These are phyloP conservation scores for Cotoneaster glaucophyllus DNA, from an alignment of 306 rosid genomes.

Conservation along the genomic window DNA sequence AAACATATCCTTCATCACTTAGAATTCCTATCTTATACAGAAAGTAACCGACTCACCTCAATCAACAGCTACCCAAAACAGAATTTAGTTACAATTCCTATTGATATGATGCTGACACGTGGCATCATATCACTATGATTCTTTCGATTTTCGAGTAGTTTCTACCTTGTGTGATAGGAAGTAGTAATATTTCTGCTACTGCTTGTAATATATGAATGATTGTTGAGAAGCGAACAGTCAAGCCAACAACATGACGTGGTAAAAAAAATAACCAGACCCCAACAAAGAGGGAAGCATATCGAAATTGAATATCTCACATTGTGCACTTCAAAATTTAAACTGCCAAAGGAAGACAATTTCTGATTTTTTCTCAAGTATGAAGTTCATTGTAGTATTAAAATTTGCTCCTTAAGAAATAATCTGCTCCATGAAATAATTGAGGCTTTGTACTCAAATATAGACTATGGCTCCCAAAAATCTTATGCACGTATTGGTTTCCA, in stretches of 20 bases:
- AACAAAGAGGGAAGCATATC: too few species aligned
- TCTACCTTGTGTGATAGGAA: not conserved
- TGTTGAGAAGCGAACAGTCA: not conserved
- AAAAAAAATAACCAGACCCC: too few species aligned
- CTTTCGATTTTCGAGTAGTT: not conserved
- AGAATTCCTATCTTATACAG: too few species aligned
- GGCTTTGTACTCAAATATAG: not conserved
- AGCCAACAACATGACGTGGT: not conserved
- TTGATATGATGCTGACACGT: too few species aligned
- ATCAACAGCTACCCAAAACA: too few species aligned
- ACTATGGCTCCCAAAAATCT: not conserved
- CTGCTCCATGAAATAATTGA: not conserved
- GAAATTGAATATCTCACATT: not conserved
- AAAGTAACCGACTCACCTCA: too few species aligned
- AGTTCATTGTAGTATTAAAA: not conserved
- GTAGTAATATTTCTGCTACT: not conserved
- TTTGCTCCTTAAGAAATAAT: not conserved
- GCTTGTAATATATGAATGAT: not conserved
- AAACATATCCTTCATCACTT: too few species aligned
- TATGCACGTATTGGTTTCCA: not conserved
- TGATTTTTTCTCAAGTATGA: not conserved
- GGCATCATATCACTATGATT: not conserved
- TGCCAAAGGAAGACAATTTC: not conserved
- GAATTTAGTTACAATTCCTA: too few species aligned
- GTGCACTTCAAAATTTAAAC: not conserved